These are phyloP conservation scores for Marasmius oreades DNA, from an alignment of 1,284 basidiomycete species.

Conservation along the genomic window DNA sequence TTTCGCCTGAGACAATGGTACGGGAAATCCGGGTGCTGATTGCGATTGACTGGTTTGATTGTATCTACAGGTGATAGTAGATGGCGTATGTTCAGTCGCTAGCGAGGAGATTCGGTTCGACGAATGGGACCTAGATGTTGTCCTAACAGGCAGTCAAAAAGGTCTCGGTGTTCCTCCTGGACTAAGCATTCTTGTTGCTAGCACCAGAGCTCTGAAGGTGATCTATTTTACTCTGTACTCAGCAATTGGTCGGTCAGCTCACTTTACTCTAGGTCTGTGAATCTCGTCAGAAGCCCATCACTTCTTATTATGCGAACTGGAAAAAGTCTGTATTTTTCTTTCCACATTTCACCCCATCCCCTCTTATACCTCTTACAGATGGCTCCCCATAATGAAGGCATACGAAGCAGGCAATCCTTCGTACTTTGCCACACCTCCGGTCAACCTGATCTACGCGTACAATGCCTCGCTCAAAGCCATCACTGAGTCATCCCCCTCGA, in stretches of 20 bases:
- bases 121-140: slow-evolving; percentile 90
- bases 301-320: slow-evolving; percentile 90
- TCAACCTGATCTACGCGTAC: slow-evolving; percentile 93
- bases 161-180: slow-evolving; percentile 96
- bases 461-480: slow-evolving; percentile 79
- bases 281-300: slow-evolving; percentile 64
- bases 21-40: slow-evolving; percentile 15
- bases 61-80: slow-evolving; percentile 67
- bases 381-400: slow-evolving; percentile 92
- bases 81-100: slow-evolving; percentile 94
- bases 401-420: slow-evolving; percentile 74
- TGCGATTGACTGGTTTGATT: slow-evolving; percentile 4
- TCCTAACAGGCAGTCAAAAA: slow-evolving; percentile 92
- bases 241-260: neutral
- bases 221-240: slow-evolving; percentile 1
- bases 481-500: slow-evolving; percentile 51
- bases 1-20: slow-evolving; percentile 86
- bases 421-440: slow-evolving; percentile 95
- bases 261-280: slow-evolving; percentile 54
- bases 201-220: slow-evolving; percentile 76
- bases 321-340: slow-evolving; percentile 52
- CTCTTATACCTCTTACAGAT: slow-evolving; percentile 40
- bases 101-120: slow-evolving; percentile 96
- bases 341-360: neutral
- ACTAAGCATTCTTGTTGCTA: slow-evolving; percentile 82